Evolutionary conservation across 345 rosid species (phyloP).

Genomic region (sweet orange (Citrus sinensis)): DNA sequence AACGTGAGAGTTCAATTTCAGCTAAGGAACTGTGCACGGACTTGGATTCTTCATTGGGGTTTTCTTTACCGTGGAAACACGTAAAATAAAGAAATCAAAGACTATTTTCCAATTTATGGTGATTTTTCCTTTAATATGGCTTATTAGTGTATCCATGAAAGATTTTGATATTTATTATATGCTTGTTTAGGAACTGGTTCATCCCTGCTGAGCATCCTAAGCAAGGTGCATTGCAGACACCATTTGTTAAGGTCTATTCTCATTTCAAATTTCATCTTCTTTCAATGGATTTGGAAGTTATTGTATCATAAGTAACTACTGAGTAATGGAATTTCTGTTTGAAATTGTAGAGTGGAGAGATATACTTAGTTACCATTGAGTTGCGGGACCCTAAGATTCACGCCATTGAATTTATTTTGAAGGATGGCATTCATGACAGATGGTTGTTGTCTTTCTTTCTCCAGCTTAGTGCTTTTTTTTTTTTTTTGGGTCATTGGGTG

Average conservation of each 20-base stretch:
- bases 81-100: conserved; percentile 29
- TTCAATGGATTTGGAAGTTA: conserved; percentile 1
- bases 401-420: conserved; percentile 58
- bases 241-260: conserved; percentile 37
- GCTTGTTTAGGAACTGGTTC: conserved; percentile 44
- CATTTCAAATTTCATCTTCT: not conserved
- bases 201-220: conserved; percentile 42
- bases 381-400: conserved; percentile 44
- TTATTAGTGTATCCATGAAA: not conserved
- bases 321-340: not conserved
- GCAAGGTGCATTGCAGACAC: conserved; percentile 62
- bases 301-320: not conserved
- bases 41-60: conserved; percentile 72
- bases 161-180: not conserved
- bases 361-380: conserved; percentile 44
- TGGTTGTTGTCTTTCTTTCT: conserved; percentile 31
- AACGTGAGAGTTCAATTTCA: conserved; percentile 58
- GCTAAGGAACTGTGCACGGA: conserved; percentile 45
- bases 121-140: not conserved
- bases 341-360: conserved; percentile 38
- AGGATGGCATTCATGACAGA: conserved; percentile 52
- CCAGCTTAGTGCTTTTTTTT: not conserved
- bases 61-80: conserved; percentile 44
- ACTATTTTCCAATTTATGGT: not conserved
- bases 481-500: not conserved